phyloP scores from a whole-genome alignment of 2,329 filamentous ascomycete genomes.

The Calonectria pteridis region DNA sequence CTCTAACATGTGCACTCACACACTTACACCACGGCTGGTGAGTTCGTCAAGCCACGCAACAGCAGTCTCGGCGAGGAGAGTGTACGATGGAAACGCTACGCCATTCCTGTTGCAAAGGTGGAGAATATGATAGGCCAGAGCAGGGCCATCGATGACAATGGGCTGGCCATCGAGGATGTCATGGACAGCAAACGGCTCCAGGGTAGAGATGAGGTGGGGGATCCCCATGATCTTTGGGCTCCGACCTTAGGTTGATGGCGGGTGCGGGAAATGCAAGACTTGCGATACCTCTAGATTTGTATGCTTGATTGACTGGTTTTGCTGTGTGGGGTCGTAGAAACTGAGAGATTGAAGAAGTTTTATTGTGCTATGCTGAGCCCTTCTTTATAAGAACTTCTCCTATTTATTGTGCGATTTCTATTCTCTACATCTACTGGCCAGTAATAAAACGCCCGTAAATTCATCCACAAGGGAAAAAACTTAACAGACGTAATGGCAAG shows the following conservation, averaged over 20 bases:
- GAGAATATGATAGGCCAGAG: constrained; percentile 80
- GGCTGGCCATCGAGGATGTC: constrained; percentile 55
- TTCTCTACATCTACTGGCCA: too few species aligned
- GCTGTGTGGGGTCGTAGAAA: constrained; percentile 20
- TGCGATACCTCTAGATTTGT: not conserved
- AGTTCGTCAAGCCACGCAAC: constrained; percentile 74
- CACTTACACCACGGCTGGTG: constrained; percentile 63
- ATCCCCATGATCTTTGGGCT: constrained; percentile 66
- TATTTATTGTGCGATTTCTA: not conserved
- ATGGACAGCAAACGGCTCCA: constrained; percentile 64
- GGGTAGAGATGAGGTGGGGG: constrained; percentile 63
- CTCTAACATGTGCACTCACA: constrained; percentile 63
- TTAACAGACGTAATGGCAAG: not conserved
- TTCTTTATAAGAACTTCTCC: too few species aligned
- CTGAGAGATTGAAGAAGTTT: not conserved
- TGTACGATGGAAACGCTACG: constrained; percentile 71
- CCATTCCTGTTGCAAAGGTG: constrained; percentile 65
- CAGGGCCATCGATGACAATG: constrained; percentile 81
- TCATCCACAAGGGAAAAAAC: not conserved
- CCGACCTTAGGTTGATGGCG: not conserved
- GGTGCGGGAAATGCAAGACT: not conserved
- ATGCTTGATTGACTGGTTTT: constrained; percentile 5
- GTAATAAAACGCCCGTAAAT: not conserved
- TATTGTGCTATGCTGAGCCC: not conserved
- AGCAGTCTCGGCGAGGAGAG: constrained; percentile 69